These are phyloP conservation scores for Neurospora sp. DNA, from an alignment of 495 filamentous ascomycete genomes.

Conservation along the genomic window DNA sequence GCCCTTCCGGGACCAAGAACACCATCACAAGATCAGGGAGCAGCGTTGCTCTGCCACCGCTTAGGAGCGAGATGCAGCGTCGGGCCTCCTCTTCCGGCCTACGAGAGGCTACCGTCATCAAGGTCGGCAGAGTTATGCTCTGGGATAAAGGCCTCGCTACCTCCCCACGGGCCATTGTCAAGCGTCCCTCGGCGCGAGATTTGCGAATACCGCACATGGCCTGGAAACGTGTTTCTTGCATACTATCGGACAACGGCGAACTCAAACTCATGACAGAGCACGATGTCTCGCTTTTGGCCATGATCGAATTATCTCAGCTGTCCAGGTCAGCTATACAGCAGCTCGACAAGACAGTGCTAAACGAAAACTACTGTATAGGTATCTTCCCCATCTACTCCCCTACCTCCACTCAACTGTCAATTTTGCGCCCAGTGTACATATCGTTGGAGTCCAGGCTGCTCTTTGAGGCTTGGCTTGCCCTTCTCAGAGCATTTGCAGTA, in stretches of 20 bases:
- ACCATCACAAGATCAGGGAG: background rate
- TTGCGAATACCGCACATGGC: conserved; percentile 31
- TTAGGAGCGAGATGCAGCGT: conserved; percentile 56
- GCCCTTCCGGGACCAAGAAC: conserved; percentile 37
- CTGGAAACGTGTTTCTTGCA: conserved; percentile 87
- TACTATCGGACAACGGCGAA: conserved; percentile 87
- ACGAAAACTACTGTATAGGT: conserved; percentile 88
- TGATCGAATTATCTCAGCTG: conserved; percentile 82
- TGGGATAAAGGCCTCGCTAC: conserved; percentile 64
- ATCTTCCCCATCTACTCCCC: conserved; percentile 76
- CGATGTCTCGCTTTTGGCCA: conserved; percentile 65
- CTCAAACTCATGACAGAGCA: conserved; percentile 83
- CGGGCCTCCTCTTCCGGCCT: conserved; percentile 47
- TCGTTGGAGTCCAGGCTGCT: conserved; percentile 76
- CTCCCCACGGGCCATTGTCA: conserved; percentile 43
- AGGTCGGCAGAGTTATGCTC: conserved; percentile 86
- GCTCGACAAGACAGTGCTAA: conserved; percentile 82
- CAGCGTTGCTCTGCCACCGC: conserved; percentile 7
- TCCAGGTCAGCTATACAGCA: conserved; percentile 83
- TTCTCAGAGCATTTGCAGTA: conserved; percentile 84
- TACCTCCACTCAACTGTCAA: conserved; percentile 50
- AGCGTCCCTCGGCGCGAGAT: conserved; percentile 38
- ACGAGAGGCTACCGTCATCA: conserved; percentile 85
- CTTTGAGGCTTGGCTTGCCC: conserved; percentile 95
- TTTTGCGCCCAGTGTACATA: conserved; percentile 70